Evolutionary conservation across 2,329 filamentous ascomycete genomes (phyloP), one percentile per base, ranked within the genome.

Genomic region (Macrophomina tecta): DNA sequence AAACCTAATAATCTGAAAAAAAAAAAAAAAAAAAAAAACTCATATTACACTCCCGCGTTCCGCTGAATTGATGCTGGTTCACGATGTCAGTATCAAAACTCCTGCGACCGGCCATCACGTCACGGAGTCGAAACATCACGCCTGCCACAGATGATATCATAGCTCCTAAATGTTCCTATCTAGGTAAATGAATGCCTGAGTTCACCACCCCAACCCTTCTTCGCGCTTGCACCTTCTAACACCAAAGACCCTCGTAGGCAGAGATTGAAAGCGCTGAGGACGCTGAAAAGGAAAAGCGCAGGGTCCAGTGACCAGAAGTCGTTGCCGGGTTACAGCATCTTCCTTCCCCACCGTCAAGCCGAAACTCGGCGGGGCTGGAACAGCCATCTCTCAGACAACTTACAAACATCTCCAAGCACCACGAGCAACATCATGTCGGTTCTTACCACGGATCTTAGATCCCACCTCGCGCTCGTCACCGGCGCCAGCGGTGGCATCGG

Each of bases 401-500:
- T 34, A n/a, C 6, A 45, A 14, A 34, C 9, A 28, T 36, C 6
- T 38, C 53, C 38, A 34, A 45, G 30, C 32, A 32, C 16, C 42
- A 40, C 23, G 23, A 42, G 48, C 28, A 16, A 28, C 42, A 53
- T 49, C 30, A 68, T 66, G 65, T 68, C 45, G 38, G 45, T 62
- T 11, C 46, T 68, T 23, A 68, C 64, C 11, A 66, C 42, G 40
- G 69, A 67, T 63, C 69, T 73, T 1, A 53, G 48, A n/a, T 68
- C 68, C 14, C 69, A 74, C 18, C 67, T 79, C 70, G 68, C 75
- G 32, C 76, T 83, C 40, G 75, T 83, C 34, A 81, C 79, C 0
- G 80, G 80, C 11, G 78, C 78, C 8, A 82, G 80, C 23, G 81
- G 81, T 23, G 81, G 81, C 18, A 83, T 83, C 28, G 82, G 81